These are phyloP conservation scores for Porphyrellus cyaneotinctus DNA, from an alignment of 768 basidiomycete species.

Conservation along the genomic window DNA sequence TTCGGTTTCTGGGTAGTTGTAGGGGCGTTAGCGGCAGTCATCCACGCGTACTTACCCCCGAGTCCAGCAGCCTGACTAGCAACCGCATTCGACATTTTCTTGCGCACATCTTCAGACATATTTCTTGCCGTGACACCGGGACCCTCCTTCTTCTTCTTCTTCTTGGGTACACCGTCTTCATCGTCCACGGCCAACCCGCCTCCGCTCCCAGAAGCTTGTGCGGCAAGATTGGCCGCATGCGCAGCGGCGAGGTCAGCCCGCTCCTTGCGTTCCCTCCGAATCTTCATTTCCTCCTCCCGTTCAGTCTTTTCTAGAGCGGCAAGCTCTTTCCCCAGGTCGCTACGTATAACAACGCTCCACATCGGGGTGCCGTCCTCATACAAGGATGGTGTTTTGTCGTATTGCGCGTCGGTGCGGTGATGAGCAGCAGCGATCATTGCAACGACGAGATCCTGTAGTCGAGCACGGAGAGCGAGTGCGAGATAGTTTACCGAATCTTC, in stretches of 20 bases:
- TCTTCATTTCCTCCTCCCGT: slow-evolving; percentile 75
- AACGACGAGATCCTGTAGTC: slow-evolving; percentile 65
- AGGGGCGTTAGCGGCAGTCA: slow-evolving; percentile 61
- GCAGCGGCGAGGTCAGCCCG: slow-evolving; percentile 69
- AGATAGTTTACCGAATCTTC: slow-evolving; percentile 76
- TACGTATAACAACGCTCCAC: slow-evolving; percentile 78
- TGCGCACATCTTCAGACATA: slow-evolving; percentile 88
- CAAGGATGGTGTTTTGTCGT: slow-evolving; percentile 58
- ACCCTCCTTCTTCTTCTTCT: slow-evolving; percentile 77
- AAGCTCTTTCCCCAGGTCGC: slow-evolving; percentile 76
- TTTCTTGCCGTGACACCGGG: slow-evolving; percentile 82
- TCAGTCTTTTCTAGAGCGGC: slow-evolving; percentile 72
- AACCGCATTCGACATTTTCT: slow-evolving; percentile 88
- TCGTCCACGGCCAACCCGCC: slow-evolving; percentile 35
- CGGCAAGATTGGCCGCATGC: slow-evolving; percentile 59
- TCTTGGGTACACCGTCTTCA: slow-evolving; percentile 65
- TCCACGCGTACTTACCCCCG: slow-evolving; percentile 83
- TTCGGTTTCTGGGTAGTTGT: slow-evolving; percentile 39
- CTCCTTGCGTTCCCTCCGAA: slow-evolving; percentile 75
- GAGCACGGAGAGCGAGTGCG: slow-evolving; percentile 71
- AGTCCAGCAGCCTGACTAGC: slow-evolving; percentile 87
- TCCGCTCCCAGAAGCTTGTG: slow-evolving; percentile 43
- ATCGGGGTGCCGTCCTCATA: slow-evolving; percentile 70
- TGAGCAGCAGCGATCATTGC: slow-evolving; percentile 64
- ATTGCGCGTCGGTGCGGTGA: slow-evolving; percentile 70